Percentiles rank a stretch among this genome's conserved stretches.
These are phyloP conservation scores for Curvularia spicifera DNA, from an alignment of 2,329 filamentous ascomycete species.

Conservation along the genomic window DNA sequence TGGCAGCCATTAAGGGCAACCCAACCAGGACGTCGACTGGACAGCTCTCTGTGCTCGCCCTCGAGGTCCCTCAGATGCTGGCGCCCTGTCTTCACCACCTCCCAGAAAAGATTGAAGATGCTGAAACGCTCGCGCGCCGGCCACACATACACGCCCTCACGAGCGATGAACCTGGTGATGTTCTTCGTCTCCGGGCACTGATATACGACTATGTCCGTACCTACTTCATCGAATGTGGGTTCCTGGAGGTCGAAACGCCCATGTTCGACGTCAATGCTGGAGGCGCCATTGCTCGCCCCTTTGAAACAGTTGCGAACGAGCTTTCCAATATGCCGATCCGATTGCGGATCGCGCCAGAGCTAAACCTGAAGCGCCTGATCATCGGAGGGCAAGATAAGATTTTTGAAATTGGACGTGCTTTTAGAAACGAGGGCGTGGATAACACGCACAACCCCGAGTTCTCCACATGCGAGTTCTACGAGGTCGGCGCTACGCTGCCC, in stretches of 20 bases:
- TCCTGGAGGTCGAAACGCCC: conserved; percentile 89
- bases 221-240: conserved; percentile 73
- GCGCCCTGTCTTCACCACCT: conserved; percentile 81
- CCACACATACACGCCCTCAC: conserved; percentile 89
- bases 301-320: conserved; percentile 79
- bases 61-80: conserved; percentile 71
- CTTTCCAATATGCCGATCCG: conserved; percentile 74
- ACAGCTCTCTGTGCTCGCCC: conserved; percentile 75
- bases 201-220: conserved; percentile 76
- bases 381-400: conserved; percentile 86
- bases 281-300: conserved; percentile 87
- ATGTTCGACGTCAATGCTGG: conserved; percentile 82
- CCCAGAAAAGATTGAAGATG: conserved; percentile 72
- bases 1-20: conserved; percentile 68
- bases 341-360: conserved; percentile 87
- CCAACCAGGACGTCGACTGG: conserved; percentile 74
- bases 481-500: conserved; percentile 77
- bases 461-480: conserved; percentile 96
- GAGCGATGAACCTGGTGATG: conserved; percentile 70
- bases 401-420: conserved; percentile 91
- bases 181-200: conserved; percentile 74
- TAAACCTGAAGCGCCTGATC: conserved; percentile 92
- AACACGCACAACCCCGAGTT: conserved; percentile 94
- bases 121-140: conserved; percentile 74
- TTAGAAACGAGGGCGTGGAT: conserved; percentile 81